phyloP scores from a whole-genome alignment of 768 basidiomycete species.

The Terana coerulea region DNA sequence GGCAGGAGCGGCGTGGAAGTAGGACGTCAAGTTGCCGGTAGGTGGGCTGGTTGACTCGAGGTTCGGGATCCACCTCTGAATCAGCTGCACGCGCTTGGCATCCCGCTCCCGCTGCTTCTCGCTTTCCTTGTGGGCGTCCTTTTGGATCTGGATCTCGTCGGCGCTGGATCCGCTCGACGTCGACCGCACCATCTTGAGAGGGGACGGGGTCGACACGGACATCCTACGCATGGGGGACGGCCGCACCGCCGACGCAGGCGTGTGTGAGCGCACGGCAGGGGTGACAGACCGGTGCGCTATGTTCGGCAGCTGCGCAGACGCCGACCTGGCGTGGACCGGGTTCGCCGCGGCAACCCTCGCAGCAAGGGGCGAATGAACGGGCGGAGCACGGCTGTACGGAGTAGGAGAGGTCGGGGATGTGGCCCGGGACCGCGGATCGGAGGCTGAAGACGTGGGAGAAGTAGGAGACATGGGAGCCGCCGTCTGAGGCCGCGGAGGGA shows the following conservation, averaged over 20 bases:
- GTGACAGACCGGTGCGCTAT: constrained; percentile 2
- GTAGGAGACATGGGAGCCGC: constrained; percentile 18
- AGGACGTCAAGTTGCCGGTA: constrained; percentile 27
- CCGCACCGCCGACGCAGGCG: constrained; percentile 39
- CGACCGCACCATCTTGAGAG: constrained; percentile 48
- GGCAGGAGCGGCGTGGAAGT: constrained; percentile 17
- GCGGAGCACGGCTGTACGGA: constrained; percentile 35
- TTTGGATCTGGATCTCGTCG: constrained; percentile 45
- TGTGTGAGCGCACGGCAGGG: constrained; percentile 29
- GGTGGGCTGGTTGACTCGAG: constrained; percentile 31
- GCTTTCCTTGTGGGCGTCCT: constrained; percentile 29
- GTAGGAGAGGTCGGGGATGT: constrained; percentile 26
- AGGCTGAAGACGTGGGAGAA: constrained; percentile 12
- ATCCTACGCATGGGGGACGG: constrained; percentile 38
- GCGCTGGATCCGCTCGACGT: constrained; percentile 45
- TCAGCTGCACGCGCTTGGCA: constrained; percentile 26
- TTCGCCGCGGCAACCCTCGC: constrained; percentile 42
- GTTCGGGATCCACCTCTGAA: constrained; percentile 64
- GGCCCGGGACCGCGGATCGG: constrained; percentile 23
- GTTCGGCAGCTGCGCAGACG: constrained; percentile 43
- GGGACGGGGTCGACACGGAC: constrained; percentile 42
- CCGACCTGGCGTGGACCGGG: constrained; percentile 47
- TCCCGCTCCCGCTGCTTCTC: constrained; percentile 30
- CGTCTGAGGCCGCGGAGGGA: constrained; percentile 26
- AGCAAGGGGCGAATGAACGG: constrained; percentile 44